Evolutionary conservation across 169 alveolate species (phyloP), one percentile per base, ranked within the genome.

Genomic region (Ichthyophthirius multifiliis): DNA sequence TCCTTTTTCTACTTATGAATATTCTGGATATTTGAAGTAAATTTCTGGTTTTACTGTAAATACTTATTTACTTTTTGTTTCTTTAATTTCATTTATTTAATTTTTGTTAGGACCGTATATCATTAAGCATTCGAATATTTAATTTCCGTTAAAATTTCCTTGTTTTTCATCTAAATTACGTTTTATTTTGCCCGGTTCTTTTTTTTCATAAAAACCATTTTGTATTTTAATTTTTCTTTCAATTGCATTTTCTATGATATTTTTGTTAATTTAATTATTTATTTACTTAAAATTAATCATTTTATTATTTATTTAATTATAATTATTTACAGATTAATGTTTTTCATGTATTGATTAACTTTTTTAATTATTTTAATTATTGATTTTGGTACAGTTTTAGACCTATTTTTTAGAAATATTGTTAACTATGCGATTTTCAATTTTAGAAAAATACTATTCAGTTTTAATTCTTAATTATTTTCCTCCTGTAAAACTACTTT

Each of bases 101-200:
- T 20, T 13, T 27, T 55, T 55, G 18, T 55, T 39, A 15, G 71
- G 71, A 15, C 71, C 71, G 31, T 55, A 55, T 4, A 55, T 55
- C 71, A 55, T 55, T 20, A 55, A n/a, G 23, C 71, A 34, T 55
- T 55, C 71, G 31, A 55, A 55, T 3, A 55, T 55, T 27, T 39
- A 9, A 39, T 55, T 55, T 5, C 71, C 71, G 10, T 27, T 55
- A 23, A 27, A 34, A 23, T 34, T 55, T 39, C 23, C 15, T 55
- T 55, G n/a, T 12, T 55, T 55, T 27, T 55, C 71, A 27, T 55
- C 71, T 16, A 55, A 27, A 55, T 55, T 27, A 27, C 31, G 23
- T 23, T 55, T 55, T 39, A 55, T 55, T 55, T 55, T 55, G 3
- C 71, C 71, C 3, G 71, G 71, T 23, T 55, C 71, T 55, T 55